Conservation (phyloP, 768 basidiomycete genomes). For the Suillus alpinus region DNA sequence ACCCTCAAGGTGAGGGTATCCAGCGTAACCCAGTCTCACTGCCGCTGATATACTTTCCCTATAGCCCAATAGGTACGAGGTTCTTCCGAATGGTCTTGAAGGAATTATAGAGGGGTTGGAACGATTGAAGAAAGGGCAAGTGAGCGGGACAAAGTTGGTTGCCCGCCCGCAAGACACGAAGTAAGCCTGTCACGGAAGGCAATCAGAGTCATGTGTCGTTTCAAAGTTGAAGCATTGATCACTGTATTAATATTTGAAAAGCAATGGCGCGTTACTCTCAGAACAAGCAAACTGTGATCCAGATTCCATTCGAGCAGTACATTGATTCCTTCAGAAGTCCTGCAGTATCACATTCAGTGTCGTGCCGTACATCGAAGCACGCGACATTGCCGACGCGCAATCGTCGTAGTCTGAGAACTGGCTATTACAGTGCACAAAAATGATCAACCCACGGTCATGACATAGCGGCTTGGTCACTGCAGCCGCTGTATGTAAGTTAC, state of each 20-base stretch:
- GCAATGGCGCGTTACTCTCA: no score
- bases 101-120: conserved; percentile 37
- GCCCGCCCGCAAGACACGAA: conserved; percentile 38
- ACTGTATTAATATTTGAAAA: not conserved
- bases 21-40: not conserved
- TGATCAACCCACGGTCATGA: no score
- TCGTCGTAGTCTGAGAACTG: no score
- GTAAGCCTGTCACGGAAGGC: conserved; percentile 4
- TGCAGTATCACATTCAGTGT: no score
- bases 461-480: no score
- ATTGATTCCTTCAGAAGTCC: no score
- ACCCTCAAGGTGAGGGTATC: conserved; percentile 21
- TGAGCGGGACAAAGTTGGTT: conserved; percentile 46
- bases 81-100: conserved; percentile 39
- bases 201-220: not conserved
- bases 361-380: no score
- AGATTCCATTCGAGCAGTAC: no score
- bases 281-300: no score
- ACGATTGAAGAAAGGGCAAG: conserved; percentile 31
- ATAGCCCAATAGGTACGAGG: conserved; percentile 40
- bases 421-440: no score
- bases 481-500: no score
- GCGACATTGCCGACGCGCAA: no score
- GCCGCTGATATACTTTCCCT: not conserved
- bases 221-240: not conserved